A percentile compares a stretch with the other conserved stretches of the same genome.
phyloP scores from a whole-genome alignment of 1,284 basidiomycete species.

The Ceraceosorus guamensis region DNA sequence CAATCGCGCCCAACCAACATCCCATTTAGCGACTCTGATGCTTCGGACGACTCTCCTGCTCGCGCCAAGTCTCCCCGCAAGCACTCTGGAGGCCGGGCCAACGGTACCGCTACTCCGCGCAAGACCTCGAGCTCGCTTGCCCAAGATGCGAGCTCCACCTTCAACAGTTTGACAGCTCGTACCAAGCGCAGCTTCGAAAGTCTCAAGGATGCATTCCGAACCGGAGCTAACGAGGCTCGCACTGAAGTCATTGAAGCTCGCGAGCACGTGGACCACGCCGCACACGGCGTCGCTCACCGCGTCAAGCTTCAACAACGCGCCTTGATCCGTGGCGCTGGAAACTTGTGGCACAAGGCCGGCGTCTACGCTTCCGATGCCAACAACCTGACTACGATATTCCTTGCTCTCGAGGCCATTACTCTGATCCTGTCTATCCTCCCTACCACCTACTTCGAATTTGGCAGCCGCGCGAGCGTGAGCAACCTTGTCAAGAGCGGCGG shows the following conservation, averaged over 20 bases:
- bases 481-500: conserved; percentile 17
- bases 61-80: conserved; percentile 31
- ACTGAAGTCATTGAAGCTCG: conserved; percentile 24
- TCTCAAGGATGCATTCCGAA: conserved; percentile 23
- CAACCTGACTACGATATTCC: conserved; percentile 26
- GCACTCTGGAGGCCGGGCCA: conserved; percentile 25
- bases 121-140: neutral
- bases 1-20: too few relatives aligned
- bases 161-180: neutral
- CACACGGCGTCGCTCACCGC: neutral
- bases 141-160: neutral
- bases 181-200: conserved; percentile 28
- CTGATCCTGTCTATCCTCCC: conserved; percentile 28
- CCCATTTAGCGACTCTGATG: conserved; percentile 24
- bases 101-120: conserved; percentile 7
- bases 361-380: conserved; percentile 26
- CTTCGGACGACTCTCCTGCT: conserved; percentile 28
- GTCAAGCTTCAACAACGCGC: conserved; percentile 16
- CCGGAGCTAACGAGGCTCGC: conserved; percentile 21
- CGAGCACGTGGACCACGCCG: too few relatives aligned
- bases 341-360: conserved; percentile 19
- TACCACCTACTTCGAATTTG: conserved; percentile 24
- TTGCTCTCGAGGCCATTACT: conserved; percentile 29
- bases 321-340: conserved; percentile 19
- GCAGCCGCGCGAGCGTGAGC: conserved; percentile 16